Evolutionary conservation across 1,284 basidiomycete genomes (phyloP).

Genomic region (Trichosporon sp.): DNA sequence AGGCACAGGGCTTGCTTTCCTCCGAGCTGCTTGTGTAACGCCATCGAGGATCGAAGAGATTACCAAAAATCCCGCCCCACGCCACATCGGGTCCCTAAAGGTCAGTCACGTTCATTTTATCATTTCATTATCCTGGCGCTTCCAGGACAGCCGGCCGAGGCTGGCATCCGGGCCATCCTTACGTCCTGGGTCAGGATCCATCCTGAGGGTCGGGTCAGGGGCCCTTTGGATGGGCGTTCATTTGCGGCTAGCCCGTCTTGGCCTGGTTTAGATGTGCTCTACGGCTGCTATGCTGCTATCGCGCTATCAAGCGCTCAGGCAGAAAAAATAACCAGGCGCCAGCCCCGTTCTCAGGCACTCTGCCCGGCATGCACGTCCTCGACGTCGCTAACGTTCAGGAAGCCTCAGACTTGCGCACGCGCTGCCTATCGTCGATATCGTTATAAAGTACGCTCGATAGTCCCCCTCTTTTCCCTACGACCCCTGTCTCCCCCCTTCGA

Average conservation of each 20-base stretch:
- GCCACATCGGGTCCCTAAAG: neutral
- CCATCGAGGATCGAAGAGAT: neutral
- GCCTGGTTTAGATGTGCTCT: neutral
- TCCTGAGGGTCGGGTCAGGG: slow-evolving; percentile 1
- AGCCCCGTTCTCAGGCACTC: neutral
- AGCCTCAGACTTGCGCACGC: neutral
- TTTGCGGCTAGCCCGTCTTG: neutral
- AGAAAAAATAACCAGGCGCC: neutral
- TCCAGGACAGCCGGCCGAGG: neutral
- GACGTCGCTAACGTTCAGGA: neutral
- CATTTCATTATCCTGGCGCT: neutral
- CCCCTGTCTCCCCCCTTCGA: neutral
- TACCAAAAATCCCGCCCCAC: neutral
- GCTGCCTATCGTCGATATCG: neutral
- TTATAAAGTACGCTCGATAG: neutral
- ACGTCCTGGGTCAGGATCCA: neutral
- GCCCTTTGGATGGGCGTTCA: neutral
- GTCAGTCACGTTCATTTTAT: slow-evolving; percentile 4
- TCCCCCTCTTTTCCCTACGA: neutral
- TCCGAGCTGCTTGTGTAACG: neutral
- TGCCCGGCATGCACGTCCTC: neutral
- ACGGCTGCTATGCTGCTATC: neutral
- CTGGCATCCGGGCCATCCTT: neutral
- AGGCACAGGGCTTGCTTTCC: neutral
- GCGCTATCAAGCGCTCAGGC: neutral